These are phyloP conservation scores for Saccharum hybrid DNA, from an alignment of 202 grass and related monocot genomes.

Conservation along the genomic window DNA sequence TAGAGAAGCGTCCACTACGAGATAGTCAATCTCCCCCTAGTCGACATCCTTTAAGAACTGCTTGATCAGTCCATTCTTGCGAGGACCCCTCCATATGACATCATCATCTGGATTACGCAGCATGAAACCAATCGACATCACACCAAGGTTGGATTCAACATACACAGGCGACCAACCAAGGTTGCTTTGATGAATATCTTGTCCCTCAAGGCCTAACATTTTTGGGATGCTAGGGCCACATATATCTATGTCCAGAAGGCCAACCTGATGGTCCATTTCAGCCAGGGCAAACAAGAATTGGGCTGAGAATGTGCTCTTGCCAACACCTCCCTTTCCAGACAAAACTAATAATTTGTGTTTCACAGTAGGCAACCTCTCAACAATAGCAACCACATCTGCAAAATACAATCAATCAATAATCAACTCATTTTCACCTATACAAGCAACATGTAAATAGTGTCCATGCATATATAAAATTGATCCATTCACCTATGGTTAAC, in stretches of 20 bases:
- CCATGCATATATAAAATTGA: neutral
- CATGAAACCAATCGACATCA: conserved; percentile 87
- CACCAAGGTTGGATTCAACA: conserved; percentile 75
- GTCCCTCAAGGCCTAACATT: conserved; percentile 83
- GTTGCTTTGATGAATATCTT: conserved; percentile 93
- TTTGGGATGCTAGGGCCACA: conserved; percentile 88
- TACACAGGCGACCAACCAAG: conserved; percentile 86
- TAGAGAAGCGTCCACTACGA: conserved; percentile 83
- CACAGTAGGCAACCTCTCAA: conserved; percentile 64
- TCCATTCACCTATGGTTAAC: neutral
- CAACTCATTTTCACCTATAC: neutral
- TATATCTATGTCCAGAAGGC: conserved; percentile 84
- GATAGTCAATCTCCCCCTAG: conserved; percentile 72
- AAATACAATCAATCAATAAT: conserved; percentile 18
- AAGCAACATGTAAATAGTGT: conserved; percentile 6
- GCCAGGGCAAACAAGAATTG: conserved; percentile 77
- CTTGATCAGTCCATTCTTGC: conserved; percentile 85
- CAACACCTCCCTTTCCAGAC: conserved; percentile 82
- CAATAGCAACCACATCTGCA: conserved; percentile 69
- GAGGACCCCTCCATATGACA: conserved; percentile 76
- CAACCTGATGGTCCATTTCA: conserved; percentile 66
- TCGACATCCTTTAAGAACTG: conserved; percentile 84
- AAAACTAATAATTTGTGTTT: conserved; percentile 78
- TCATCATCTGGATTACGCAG: conserved; percentile 70
- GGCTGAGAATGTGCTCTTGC: conserved; percentile 78